Conservation (phyloP, 1,284 basidiomycete genomes). For the Tylopilus sp. region DNA sequence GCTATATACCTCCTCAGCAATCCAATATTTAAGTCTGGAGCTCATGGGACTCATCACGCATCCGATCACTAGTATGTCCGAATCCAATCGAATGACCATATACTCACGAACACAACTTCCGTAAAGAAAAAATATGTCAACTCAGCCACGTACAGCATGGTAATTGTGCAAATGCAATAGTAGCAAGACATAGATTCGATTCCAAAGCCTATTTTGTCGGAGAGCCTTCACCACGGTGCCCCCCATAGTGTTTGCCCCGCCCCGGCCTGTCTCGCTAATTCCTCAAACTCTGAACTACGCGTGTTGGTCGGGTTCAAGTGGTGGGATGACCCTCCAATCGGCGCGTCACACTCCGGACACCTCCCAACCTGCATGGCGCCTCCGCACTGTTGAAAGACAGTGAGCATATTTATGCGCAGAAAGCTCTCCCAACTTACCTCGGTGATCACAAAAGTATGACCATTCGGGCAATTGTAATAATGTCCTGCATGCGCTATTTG, state of each 20-base stretch:
- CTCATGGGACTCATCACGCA: no score
- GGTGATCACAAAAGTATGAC: conserved; percentile 61
- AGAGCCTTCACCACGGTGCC: conserved; percentile 30
- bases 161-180: no score
- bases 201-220: no score
- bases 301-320: conserved; percentile 55
- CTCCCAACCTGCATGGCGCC: conserved; percentile 56
- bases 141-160: no score
- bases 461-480: conserved; percentile 59
- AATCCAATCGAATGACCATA: no score
- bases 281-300: conserved; percentile 57
- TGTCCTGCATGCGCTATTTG: conserved; percentile 53
- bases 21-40: no score
- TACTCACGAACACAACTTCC: no score
- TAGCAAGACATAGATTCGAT: no score
- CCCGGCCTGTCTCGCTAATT: conserved; percentile 43
- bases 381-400: conserved; percentile 55
- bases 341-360: conserved; percentile 66
- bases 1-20: no score
- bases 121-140: no score
- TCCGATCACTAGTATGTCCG: no score
- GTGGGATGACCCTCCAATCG: conserved; percentile 62
- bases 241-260: conserved; percentile 15
- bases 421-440: conserved; percentile 44
- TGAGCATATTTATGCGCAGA: conserved; percentile 7